phyloP scores from a whole-genome alignment of 1,284 basidiomycete species.

The Pascua sp. region DNA sequence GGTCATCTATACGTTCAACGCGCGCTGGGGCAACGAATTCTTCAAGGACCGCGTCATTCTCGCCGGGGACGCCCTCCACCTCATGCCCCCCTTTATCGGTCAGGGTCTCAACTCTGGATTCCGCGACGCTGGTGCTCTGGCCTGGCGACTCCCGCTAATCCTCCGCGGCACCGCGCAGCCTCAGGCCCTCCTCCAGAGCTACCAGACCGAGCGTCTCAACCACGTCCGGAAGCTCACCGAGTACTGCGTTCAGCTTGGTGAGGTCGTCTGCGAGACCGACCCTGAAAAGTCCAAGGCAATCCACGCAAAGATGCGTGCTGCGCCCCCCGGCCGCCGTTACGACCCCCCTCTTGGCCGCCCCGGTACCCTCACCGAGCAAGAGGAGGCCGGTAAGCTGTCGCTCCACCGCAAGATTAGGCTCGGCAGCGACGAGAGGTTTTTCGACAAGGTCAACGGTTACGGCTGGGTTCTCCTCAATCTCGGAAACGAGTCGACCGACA shows the following conservation, averaged over 20 bases:
- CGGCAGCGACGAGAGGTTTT: neutral
- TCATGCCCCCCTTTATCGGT: conserved; percentile 27
- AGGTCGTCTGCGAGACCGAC: conserved; percentile 23
- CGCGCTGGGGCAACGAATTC: conserved; percentile 22
- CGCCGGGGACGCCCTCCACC: conserved; percentile 19
- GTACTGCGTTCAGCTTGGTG: conserved; percentile 16
- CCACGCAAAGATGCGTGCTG: conserved; percentile 4
- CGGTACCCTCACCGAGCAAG: conserved; percentile 10
- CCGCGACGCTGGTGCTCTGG: conserved; percentile 21
- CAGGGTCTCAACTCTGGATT: conserved; percentile 27
- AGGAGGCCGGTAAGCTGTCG: conserved; percentile 4
- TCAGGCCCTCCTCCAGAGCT: conserved; percentile 11
- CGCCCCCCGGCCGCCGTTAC: conserved; percentile 1
- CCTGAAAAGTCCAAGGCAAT: conserved; percentile 9
- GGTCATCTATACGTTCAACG: conserved; percentile 23
- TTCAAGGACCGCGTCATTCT: conserved; percentile 16
- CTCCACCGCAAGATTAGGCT: conserved; percentile 2
- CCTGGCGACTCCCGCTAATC: conserved; percentile 18
- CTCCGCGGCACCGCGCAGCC: conserved; percentile 8
- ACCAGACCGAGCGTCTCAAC: conserved; percentile 15
- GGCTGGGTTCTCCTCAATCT: conserved; percentile 13
- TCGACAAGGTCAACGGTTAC: conserved; percentile 10
- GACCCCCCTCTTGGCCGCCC: conserved; percentile 14
- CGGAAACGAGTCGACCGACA: neutral
- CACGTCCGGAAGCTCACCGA: conserved; percentile 14